A percentile compares a stretch with the other conserved stretches of the same genome.
Conservation (phyloP, 148 eudicot genomes). For the Rhododendron williamsianum region DNA sequence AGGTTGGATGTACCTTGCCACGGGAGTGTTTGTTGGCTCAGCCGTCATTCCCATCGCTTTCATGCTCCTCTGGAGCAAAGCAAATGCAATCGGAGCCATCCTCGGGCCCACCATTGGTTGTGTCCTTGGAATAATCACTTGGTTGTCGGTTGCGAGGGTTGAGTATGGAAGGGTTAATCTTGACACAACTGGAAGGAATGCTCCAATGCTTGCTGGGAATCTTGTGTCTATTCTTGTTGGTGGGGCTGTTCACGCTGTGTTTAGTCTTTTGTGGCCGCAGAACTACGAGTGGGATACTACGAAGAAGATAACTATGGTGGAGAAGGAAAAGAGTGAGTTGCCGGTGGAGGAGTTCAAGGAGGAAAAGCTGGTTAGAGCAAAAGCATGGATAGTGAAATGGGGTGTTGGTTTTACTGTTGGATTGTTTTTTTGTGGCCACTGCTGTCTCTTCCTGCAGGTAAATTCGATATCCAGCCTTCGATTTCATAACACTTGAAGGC, state of each 20-base stretch:
- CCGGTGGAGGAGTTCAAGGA: conserved; percentile 71
- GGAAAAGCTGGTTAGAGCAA: conserved; percentile 62
- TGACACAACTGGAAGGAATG: conserved; percentile 84
- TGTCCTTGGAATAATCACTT: conserved; percentile 56
- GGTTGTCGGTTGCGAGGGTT: conserved; percentile 62
- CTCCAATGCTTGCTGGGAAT: conserved; percentile 91
- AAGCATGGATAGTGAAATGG: conserved; percentile 89
- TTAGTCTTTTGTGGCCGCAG: conserved; percentile 70
- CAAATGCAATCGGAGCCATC: conserved; percentile 77
- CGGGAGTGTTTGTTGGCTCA: conserved; percentile 89
- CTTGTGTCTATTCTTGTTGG: conserved; percentile 78
- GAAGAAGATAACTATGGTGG: conserved; percentile 80
- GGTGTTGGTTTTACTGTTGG: conserved; percentile 76
- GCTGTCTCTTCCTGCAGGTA: conserved; percentile 92
- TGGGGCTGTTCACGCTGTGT: conserved; percentile 71
- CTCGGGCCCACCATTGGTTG: conserved; percentile 63
- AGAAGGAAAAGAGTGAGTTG: conserved; percentile 60
- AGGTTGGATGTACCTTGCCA: conserved; percentile 97
- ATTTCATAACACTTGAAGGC: not conserved
- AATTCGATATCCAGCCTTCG: not conserved
- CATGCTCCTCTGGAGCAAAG: conserved; percentile 89
- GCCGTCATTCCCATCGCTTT: conserved; percentile 95
- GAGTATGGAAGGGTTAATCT: conserved; percentile 77
- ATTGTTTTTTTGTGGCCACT: conserved; percentile 79
- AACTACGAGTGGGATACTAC: conserved; percentile 91